These are phyloP conservation scores for Lipomyces oligophaga DNA, from an alignment of 805 yeast species.

Conservation along the genomic window DNA sequence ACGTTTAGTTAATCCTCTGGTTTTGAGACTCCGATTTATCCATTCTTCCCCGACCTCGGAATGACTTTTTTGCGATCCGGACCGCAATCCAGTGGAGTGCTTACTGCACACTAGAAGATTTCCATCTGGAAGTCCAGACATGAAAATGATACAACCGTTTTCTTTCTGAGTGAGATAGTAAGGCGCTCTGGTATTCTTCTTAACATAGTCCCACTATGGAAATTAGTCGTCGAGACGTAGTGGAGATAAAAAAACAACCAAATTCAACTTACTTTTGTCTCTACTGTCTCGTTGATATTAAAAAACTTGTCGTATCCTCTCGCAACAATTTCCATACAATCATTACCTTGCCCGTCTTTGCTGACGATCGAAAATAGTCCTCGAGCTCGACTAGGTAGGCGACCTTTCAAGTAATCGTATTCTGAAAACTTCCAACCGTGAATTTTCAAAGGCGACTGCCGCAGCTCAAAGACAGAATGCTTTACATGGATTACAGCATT, in stretches of 20 bases:
- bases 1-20: slow-evolving; percentile 40
- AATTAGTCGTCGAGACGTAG: too few relatives aligned
- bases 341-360: background rate
- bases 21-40: slow-evolving; percentile 51
- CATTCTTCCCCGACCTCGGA: slow-evolving; percentile 66
- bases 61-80: slow-evolving; percentile 44
- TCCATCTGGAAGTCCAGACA: slow-evolving; percentile 74
- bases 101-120: slow-evolving; percentile 83
- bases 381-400: slow-evolving; percentile 16
- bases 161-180: slow-evolving; percentile 79
- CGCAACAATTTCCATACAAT: slow-evolving; percentile 47
- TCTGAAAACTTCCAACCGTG: slow-evolving; percentile 80
- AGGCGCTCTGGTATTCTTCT: slow-evolving; percentile 61
- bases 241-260: background rate
- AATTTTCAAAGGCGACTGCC: slow-evolving; percentile 1
- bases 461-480: slow-evolving; percentile 13
- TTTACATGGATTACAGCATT: slow-evolving; percentile 4
- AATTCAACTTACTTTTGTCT: slow-evolving; percentile 42
- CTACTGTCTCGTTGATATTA: slow-evolving; percentile 62
- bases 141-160: slow-evolving; percentile 87
- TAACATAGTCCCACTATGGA: slow-evolving; percentile 42
- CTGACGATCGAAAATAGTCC: slow-evolving; percentile 36
- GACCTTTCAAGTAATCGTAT: slow-evolving; percentile 59
- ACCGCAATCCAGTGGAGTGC: slow-evolving; percentile 72
- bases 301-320: slow-evolving; percentile 96